These are phyloP conservation scores for Candida hispaniensis DNA, from an alignment of 805 yeast species.

Conservation along the genomic window DNA sequence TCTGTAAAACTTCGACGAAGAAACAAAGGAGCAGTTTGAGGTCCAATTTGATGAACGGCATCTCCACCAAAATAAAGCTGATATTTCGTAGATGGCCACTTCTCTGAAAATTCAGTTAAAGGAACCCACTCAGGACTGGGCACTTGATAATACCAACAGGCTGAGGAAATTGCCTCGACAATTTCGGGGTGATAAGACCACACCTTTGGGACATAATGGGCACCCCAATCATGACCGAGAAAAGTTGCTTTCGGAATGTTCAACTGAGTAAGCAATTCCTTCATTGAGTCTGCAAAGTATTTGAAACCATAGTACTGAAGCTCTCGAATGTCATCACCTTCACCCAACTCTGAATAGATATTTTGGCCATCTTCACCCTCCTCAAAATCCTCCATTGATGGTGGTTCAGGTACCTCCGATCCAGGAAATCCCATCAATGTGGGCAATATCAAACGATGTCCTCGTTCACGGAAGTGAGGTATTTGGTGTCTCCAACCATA, in stretches of 20 bases:
- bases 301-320: conserved; percentile 14
- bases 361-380: conserved; percentile 13
- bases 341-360: conserved; percentile 14
- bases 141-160: conserved; percentile 16
- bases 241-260: conserved; percentile 12
- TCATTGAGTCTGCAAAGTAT: conserved; percentile 14
- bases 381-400: conserved; percentile 15
- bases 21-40: conserved; percentile 9
- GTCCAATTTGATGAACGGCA: conserved; percentile 14
- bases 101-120: conserved; percentile 12
- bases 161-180: conserved; percentile 14
- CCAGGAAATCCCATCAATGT: conserved; percentile 16
- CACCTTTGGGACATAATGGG: conserved; percentile 16
- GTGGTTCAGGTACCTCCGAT: conserved; percentile 16
- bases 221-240: conserved; percentile 16
- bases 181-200: conserved; percentile 16
- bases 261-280: conserved; percentile 9
- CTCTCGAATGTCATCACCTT: conserved; percentile 13
- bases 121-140: conserved; percentile 15
- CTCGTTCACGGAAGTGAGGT: conserved; percentile 15
- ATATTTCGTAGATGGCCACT: conserved; percentile 15
- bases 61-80: conserved; percentile 16
- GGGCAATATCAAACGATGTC: conserved; percentile 14
- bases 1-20: conserved; percentile 12
- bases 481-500: conserved; percentile 16